Base-by-base conservation (phyloP, 805 yeast genomes). In the Ogataea wickerhamii region DNA sequence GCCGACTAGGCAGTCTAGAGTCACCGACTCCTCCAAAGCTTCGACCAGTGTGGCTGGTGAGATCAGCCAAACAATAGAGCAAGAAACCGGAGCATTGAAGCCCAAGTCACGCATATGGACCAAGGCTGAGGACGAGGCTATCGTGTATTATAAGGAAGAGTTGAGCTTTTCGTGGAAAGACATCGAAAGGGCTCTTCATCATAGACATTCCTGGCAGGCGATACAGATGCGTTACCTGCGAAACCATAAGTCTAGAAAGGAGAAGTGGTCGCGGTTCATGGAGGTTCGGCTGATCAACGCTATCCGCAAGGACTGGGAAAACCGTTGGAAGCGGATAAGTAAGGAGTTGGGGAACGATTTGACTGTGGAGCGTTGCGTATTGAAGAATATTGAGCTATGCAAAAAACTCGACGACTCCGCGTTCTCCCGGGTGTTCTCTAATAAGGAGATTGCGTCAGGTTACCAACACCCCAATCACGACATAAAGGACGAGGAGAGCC, bases 151-250 rank as follows among this genome's bases (percentile, higher is more conserved):
- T 43, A 64, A 66, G 38, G 73, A 69, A 44, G 58, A 53, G 34
- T 41, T 56, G 45, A 51, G 55, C 20, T 54, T 55, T 29, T 55
- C 70, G 16, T 68, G 73, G 73, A 60, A 60, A 28, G 54, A 56
- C 34, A 66, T 68, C 28, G 66, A 66, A 21, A 45, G 46, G 21
- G 47, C 58, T 20, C 38, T 64, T 13, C 56, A 56, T 8, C 36
- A 50, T 11, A 48, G 56, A 33, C 71, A 68, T 42, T 49, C 70
- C 12, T 67, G 72, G 72, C 73, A 68, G 47, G 71, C 73, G 2
- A 63, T 70, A 24, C 74, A 70, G 48, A 70, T 69, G 74, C 48
- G 73, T 35, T 70, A 70, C 42, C 51, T 70, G 29, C 56, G 74
- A 7, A 54, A 61, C 26, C 65, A 67, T 38, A 64, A 64, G 39